Conservation (phyloP, 257 asterid species). For the Nicotiana otophora region DNA sequence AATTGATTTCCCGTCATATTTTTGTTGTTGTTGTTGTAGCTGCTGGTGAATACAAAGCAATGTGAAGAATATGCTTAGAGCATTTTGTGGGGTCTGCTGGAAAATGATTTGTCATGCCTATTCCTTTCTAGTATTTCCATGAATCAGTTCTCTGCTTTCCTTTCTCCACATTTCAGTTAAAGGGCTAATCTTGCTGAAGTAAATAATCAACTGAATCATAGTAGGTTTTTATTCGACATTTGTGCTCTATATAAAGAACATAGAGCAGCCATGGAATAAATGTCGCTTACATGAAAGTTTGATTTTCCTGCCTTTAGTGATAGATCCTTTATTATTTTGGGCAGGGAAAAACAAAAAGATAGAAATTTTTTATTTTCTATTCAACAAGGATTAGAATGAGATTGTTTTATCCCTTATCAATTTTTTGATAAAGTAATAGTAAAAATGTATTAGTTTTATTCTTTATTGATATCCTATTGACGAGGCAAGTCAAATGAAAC, state of each 20-base stretch:
- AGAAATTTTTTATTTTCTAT: background rate
- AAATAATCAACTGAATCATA: background rate
- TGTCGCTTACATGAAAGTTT: background rate
- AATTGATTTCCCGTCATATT: background rate
- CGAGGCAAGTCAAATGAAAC: background rate
- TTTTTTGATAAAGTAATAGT: background rate
- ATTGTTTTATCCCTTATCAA: background rate
- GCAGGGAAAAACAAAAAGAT: background rate
- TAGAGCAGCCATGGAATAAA: slow-evolving; percentile 1
- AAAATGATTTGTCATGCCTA: background rate
- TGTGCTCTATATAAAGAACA: background rate
- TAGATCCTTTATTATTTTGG: background rate
- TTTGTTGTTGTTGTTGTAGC: background rate
- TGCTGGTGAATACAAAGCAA: background rate
- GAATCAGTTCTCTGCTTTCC: background rate
- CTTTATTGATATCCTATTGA: background rate
- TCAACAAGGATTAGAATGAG: background rate
- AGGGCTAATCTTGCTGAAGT: background rate
- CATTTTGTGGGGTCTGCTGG: background rate
- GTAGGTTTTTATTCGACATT: background rate
- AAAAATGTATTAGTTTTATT: background rate
- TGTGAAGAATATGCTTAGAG: background rate
- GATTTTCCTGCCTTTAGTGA: background rate
- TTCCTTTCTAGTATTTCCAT: slow-evolving; percentile 1
- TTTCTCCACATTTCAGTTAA: background rate